phyloP scores from a whole-genome alignment of 106 monocot species.

The Alisma plantagoaquatica region DNA sequence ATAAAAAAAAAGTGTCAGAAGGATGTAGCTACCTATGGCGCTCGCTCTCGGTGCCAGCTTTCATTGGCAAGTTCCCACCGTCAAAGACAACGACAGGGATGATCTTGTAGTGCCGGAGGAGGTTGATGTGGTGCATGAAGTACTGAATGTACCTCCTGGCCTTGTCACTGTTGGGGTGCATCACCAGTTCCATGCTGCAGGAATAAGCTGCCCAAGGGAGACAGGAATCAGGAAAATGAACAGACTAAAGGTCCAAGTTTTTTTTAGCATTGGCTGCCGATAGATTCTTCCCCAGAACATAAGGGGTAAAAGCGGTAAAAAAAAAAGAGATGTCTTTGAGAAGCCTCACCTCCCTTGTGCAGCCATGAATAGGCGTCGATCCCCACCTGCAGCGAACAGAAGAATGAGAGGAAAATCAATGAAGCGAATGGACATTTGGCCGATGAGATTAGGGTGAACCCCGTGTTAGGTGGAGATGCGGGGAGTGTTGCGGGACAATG shows the following conservation, averaged over 20 bases:
- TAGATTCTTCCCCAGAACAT: background rate
- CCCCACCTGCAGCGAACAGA: conserved; percentile 42
- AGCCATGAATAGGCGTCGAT: conserved; percentile 96
- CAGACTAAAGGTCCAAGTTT: background rate
- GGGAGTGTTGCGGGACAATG: background rate
- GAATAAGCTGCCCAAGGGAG: conserved; percentile 52
- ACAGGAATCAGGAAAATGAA: background rate
- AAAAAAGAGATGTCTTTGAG: background rate
- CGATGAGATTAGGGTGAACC: no score
- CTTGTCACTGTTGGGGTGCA: conserved; percentile 19
- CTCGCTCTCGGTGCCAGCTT: conserved; percentile 49
- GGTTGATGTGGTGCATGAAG: conserved; percentile 77
- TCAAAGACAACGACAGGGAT: conserved; percentile 79
- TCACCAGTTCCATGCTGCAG: conserved; percentile 86
- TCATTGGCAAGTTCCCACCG: conserved; percentile 58
- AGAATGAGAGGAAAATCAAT: background rate
- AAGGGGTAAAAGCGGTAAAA: background rate
- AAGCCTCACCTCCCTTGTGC: conserved; percentile 78
- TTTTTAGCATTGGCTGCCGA: background rate
- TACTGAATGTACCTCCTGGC: conserved; percentile 57
- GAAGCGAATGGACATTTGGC: no score
- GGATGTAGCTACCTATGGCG: conserved; percentile 29
- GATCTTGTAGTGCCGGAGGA: conserved; percentile 56
- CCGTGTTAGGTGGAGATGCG: background rate
- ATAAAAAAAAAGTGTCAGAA: background rate